Evolutionary conservation across 441 rosid genomes (phyloP).

Genomic region (Macaranga tanarius): DNA sequence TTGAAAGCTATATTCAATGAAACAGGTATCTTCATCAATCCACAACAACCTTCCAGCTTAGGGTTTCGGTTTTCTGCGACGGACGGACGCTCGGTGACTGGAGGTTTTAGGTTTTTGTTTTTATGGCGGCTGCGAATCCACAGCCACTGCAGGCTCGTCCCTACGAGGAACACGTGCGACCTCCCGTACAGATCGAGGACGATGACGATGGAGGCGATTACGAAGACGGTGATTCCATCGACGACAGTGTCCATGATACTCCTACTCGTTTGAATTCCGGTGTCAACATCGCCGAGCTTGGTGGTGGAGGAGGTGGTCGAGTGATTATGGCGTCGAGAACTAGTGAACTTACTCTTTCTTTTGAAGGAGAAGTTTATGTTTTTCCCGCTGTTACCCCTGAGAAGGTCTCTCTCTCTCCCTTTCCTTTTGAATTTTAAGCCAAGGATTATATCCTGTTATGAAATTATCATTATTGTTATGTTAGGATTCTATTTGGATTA

Average conservation of each 20-base stretch:
- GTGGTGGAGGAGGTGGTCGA: conserved; percentile 24
- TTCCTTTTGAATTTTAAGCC: background rate
- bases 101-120: conserved; percentile 8
- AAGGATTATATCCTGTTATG: too few species aligned
- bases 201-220: conserved; percentile 40
- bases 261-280: conserved; percentile 30
- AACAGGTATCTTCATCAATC: conserved; percentile 30
- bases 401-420: conserved; percentile 30
- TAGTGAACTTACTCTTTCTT: conserved; percentile 67
- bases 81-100: conserved; percentile 16
- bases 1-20: conserved; percentile 21
- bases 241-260: conserved; percentile 30
- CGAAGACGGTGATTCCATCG: conserved; percentile 34
- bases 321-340: conserved; percentile 45
- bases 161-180: conserved; percentile 33
- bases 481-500: too few species aligned
- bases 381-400: conserved; percentile 66
- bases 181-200: conserved; percentile 43
- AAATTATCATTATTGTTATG: too few species aligned
- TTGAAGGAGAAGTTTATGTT: conserved; percentile 71
- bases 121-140: conserved; percentile 60
- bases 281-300: conserved; percentile 38
- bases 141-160: conserved; percentile 54
- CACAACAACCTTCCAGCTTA: background rate
- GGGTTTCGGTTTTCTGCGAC: conserved; percentile 12